Conservation (phyloP, 106 monocot genomes). For the Acorus gramineus region DNA sequence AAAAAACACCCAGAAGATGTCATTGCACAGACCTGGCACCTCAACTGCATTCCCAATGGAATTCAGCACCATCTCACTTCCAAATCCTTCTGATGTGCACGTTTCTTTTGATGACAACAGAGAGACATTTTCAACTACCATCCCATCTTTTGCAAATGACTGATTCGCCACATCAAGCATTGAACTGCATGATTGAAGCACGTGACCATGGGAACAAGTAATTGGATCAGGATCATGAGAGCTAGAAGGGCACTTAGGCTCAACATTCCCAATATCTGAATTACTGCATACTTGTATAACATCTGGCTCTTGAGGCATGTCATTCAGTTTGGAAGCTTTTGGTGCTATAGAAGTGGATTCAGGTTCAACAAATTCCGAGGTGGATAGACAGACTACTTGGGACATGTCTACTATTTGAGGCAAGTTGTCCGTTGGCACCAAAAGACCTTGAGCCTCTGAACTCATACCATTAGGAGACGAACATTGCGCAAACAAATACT, state of each 20-base stretch:
- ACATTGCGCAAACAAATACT: no score
- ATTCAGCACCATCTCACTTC: slow-evolving; percentile 9
- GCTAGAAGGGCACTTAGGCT: neutral
- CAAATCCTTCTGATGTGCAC: slow-evolving; percentile 1
- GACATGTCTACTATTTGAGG: slow-evolving; percentile 5
- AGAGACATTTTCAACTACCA: slow-evolving; percentile 16
- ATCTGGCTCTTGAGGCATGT: no score
- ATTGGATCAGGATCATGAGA: no score
- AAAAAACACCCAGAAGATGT: neutral
- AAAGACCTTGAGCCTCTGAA: no score
- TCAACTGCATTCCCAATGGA: slow-evolving; percentile 16
- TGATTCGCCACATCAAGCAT: slow-evolving; percentile 7
- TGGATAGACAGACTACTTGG: slow-evolving; percentile 1
- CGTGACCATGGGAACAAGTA: neutral
- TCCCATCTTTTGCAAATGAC: slow-evolving; percentile 3
- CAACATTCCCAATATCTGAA: slow-evolving; percentile 4
- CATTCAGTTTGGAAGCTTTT: no score
- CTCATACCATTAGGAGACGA: no score
- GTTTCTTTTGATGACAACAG: slow-evolving; percentile 9
- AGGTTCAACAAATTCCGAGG: slow-evolving; percentile 10
- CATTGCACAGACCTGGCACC: slow-evolving; percentile 35
- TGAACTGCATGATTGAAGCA: slow-evolving; percentile 11
- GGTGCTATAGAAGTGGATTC: slow-evolving; percentile 5
- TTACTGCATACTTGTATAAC: no score
- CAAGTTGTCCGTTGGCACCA: neutral